Evolutionary conservation across 75 land plant species (phyloP).

Genomic region (Larix kaempferi): DNA sequence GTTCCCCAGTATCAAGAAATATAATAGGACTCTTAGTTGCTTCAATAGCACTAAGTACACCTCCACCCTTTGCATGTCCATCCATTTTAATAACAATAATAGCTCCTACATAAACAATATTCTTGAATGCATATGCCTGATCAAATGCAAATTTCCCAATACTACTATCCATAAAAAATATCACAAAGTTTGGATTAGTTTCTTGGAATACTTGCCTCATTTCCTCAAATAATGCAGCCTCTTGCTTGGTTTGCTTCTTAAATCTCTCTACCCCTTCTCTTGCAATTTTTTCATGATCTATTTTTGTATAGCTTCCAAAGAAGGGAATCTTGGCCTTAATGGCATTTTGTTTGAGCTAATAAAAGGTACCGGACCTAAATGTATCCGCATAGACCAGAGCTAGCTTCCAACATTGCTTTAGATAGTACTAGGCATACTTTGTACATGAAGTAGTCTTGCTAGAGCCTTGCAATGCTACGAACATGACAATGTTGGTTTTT

Average conservation of each 20-base stretch:
- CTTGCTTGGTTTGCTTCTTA: constrained; percentile 37
- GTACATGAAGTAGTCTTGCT: constrained; percentile 97
- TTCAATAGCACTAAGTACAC: constrained; percentile 20
- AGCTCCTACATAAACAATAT: no score
- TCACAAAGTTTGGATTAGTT: no score
- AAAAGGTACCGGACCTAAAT: constrained; percentile 97
- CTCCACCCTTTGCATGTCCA: no score
- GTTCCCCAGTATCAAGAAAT: constrained; percentile 49
- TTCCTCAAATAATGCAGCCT: constrained; percentile 33
- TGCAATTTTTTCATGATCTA: constrained; percentile 37
- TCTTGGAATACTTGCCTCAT: no score
- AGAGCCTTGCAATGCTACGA: constrained; percentile 96
- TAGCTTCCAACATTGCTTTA: constrained; percentile 90
- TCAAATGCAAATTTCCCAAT: no score
- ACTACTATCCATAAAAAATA: no score
- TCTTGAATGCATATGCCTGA: no score
- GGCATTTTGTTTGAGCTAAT: constrained; percentile 95
- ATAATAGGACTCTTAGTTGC: constrained; percentile 59
- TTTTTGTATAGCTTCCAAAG: constrained; percentile 81
- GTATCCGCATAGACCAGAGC: constrained; percentile 97
- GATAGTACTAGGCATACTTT: constrained; percentile 92
- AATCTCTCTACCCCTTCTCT: constrained; percentile 39
- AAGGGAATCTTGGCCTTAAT: constrained; percentile 98
- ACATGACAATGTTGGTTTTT: constrained; percentile 82
- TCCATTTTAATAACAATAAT: no score